phyloP scores from a whole-genome alignment of 1,284 basidiomycete species.

The Marasmius sp. region DNA sequence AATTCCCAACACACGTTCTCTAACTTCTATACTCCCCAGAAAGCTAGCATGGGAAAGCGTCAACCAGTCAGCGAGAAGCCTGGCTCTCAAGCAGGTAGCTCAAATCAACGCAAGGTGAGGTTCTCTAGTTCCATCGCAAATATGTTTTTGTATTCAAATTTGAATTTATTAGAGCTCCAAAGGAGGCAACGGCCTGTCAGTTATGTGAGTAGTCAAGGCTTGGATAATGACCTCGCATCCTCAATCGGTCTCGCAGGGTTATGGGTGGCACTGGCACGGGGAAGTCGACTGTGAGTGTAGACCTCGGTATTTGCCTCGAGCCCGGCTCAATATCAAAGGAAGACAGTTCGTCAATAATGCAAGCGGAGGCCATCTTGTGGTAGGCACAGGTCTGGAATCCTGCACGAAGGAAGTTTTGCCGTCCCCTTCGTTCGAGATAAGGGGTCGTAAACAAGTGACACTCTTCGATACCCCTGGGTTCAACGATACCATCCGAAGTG shows the following conservation, averaged over 20 bases:
- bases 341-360: conserved; percentile 35
- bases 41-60: no score
- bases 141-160: no score
- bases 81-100: no score
- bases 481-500: conserved; percentile 30
- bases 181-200: neutral
- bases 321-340: neutral
- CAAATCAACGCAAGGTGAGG: no score
- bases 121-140: no score
- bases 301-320: neutral
- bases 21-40: no score
- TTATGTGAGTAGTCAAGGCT: neutral
- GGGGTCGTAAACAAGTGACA: conserved; percentile 20
- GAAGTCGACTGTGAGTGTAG: neutral
- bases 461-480: conserved; percentile 36
- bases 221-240: neutral
- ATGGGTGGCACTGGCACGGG: neutral
- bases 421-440: conserved; percentile 25
- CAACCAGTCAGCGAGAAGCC: no score
- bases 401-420: conserved; percentile 27
- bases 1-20: no score
- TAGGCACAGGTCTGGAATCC: conserved; percentile 28
- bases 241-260: neutral
- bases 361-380: conserved; percentile 26
- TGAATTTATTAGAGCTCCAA: no score